phyloP scores from a whole-genome alignment of 345 rosid genomes.

The Erysimum cheiranthoides region DNA sequence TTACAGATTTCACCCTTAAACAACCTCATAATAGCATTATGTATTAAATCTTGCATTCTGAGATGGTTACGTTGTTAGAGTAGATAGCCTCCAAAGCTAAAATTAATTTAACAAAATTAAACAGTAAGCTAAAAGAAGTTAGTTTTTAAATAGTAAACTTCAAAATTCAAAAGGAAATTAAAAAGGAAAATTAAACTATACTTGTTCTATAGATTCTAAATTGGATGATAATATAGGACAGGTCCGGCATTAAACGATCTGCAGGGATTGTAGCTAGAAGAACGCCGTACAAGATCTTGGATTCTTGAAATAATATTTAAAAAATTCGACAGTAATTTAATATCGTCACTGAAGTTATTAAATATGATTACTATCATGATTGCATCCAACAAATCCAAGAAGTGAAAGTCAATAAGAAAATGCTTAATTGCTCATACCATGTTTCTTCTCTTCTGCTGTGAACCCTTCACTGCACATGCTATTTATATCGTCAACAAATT shows the following conservation, averaged over 20 bases:
- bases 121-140: no score
- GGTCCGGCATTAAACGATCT: background rate
- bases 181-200: no score
- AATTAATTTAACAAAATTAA: no score
- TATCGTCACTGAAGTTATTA: constrained; percentile 29
- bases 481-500: constrained; percentile 30
- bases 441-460: constrained; percentile 12
- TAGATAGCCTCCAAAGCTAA: no score
- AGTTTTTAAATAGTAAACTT: no score
- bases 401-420: constrained; percentile 32
- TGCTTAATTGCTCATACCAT: constrained; percentile 11
- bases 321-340: background rate
- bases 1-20: no score
- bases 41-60: no score
- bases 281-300: constrained; percentile 27
- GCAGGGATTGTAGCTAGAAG: constrained; percentile 5
- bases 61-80: no score
- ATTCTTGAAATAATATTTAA: background rate
- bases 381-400: constrained; percentile 28
- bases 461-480: constrained; percentile 30
- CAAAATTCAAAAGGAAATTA: no score
- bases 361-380: background rate
- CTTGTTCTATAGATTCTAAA: no score
- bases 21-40: no score
- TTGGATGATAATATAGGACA: background rate